Evolutionary conservation across 169 alveolate species (phyloP).

Genomic region (Perkinsus olseni): DNA sequence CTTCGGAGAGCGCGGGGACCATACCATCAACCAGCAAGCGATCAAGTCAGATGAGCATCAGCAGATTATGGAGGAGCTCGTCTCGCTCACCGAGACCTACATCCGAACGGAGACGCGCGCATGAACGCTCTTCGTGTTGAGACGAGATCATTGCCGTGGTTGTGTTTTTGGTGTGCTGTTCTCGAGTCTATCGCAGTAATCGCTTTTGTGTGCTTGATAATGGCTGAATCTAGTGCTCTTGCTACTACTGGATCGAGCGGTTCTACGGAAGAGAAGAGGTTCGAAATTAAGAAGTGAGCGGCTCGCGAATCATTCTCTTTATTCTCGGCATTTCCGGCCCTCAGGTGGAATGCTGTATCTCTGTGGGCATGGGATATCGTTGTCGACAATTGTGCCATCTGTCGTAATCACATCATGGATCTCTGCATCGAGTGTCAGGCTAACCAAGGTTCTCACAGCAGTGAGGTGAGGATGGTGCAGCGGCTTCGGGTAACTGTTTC

Average conservation of each 20-base stretch:
- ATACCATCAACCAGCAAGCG: not conserved
- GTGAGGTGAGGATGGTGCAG: not conserved
- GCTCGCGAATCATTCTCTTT: not conserved
- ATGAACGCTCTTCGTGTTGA: not conserved
- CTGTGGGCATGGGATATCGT: constrained; percentile 87
- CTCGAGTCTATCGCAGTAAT: not conserved
- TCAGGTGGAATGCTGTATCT: constrained; percentile 78
- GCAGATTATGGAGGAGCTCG: not conserved
- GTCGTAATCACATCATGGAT: constrained; percentile 96
- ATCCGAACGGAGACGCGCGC: not conserved
- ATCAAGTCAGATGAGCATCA: not conserved
- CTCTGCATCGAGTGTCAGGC: constrained; percentile 96
- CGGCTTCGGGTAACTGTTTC: not conserved
- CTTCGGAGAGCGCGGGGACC: not conserved
- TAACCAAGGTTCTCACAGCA: constrained; percentile 47
- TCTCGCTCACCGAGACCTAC: not conserved
- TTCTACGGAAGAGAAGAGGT: not conserved
- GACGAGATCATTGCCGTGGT: not conserved
- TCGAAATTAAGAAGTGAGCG: not conserved
- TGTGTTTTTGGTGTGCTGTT: not conserved
- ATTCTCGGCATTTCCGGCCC: not conserved
- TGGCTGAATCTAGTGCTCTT: not conserved
- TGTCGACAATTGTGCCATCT: constrained; percentile 98
- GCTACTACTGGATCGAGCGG: not conserved
- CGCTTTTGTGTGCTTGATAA: not conserved